Conservation (phyloP, 1,284 basidiomycete species). For the Vanrija sp. region DNA sequence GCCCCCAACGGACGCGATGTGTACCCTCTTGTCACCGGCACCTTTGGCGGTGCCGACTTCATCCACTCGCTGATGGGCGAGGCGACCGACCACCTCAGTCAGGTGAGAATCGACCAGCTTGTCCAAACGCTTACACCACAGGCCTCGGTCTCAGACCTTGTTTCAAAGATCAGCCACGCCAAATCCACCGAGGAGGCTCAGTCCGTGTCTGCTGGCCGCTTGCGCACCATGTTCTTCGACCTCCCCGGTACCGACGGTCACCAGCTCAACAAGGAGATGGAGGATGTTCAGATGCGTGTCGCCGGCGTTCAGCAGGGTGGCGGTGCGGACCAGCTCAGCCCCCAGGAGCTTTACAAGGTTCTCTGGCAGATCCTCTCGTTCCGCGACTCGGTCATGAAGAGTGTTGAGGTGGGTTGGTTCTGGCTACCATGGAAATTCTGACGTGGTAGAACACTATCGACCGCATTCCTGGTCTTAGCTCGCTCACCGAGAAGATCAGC, state of each 20-base stretch:
- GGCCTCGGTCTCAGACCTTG: slow-evolving; percentile 84
- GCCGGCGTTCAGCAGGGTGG: slow-evolving; percentile 57
- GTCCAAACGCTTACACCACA: slow-evolving; percentile 36
- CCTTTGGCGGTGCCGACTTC: slow-evolving; percentile 85
- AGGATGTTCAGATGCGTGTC: slow-evolving; percentile 64
- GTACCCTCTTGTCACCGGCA: slow-evolving; percentile 80
- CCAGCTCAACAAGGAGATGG: slow-evolving; percentile 67
- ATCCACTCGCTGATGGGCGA: slow-evolving; percentile 62
- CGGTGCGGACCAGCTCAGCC: slow-evolving; percentile 72
- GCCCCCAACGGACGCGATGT: slow-evolving; percentile 72
- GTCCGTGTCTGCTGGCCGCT: slow-evolving; percentile 51
- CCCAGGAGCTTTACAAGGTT: slow-evolving; percentile 74
- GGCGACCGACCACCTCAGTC: slow-evolving; percentile 50
- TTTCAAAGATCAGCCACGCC: slow-evolving; percentile 70
- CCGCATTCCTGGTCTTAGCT: slow-evolving; percentile 56
- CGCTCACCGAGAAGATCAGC: slow-evolving; percentile 75
- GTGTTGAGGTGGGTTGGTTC: slow-evolving; percentile 59
- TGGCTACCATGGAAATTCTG: neutral
- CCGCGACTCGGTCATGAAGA: slow-evolving; percentile 78
- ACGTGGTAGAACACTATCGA: slow-evolving; percentile 60
- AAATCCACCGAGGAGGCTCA: slow-evolving; percentile 48
- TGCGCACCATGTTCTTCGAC: slow-evolving; percentile 51
- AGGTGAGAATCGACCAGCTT: neutral
- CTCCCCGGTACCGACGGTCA: slow-evolving; percentile 59
- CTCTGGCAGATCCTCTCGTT: slow-evolving; percentile 85